Evolutionary conservation across 1,139 yeast species (phyloP), one percentile per base, ranked within the genome.

Genomic region (Sporopachydermia cereana): DNA sequence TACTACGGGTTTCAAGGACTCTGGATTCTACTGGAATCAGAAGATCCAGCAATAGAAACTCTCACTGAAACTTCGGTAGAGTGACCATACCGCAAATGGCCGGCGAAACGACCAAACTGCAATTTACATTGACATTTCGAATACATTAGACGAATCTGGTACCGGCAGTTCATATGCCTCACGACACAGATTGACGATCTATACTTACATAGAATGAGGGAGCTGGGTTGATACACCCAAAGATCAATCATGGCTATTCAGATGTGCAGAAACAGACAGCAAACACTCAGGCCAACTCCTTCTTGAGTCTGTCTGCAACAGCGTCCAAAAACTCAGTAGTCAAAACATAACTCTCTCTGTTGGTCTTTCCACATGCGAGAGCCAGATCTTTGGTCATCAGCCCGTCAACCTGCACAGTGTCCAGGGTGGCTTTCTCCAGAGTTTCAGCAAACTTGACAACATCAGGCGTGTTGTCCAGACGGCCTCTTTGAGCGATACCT

Each of bases 301-400:
- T 34, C 48, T 63, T 59, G 52, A 72, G 66, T 56, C 70, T 71
- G 49, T 68, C 70, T 49, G 80, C 76, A 50, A 83, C 93, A 31
- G 83, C 83, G 52, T 77, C 80, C 55, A 83, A 72, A 59, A 83
- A 83, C 59, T 80, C 89, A 49, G 78, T 77, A 42, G 93, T 83
- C 48, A 85, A 79, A 45, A 81, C 91, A 56, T 80, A 82, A 43
- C 77, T 65, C 41, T 71, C 68, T 67, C 84, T 76, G 51, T 72
- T 77, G 43, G 81, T 74, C 55, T 71, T 76, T 48, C 88, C 88
- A 56, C 74, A 71, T 42, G 86, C 82, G 57, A 82, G 70, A 5
- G 93, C 91, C 59, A 83, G 73, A 61, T 83, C 93, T 63, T 83
- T 83, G 49, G 93, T 83, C 91, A 83, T 83, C 53, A 79, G 74